Percentiles rank a stretch among this genome's conserved stretches.
Conservation (phyloP, 2,329 filamentous ascomycete genomes). For the Paraconiothyrium sp. region DNA sequence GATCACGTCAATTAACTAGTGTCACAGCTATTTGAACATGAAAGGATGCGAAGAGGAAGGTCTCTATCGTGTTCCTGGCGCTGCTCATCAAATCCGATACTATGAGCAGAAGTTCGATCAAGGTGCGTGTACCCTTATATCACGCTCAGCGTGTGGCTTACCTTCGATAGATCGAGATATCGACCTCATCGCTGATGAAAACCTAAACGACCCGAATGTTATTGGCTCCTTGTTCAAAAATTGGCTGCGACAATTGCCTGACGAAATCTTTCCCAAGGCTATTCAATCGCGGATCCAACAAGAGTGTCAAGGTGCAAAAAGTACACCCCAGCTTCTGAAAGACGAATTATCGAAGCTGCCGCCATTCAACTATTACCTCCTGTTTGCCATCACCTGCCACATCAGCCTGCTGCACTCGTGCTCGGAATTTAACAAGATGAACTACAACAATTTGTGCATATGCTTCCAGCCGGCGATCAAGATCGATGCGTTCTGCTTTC, state of each 20-base stretch:
- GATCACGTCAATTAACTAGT: slow-evolving; percentile 23
- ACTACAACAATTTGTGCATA: slow-evolving; percentile 93
- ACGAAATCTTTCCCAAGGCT: slow-evolving; percentile 88
- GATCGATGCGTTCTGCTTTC: slow-evolving; percentile 94
- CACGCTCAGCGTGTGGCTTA: slow-evolving; percentile 14
- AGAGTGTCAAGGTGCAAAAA: slow-evolving; percentile 80
- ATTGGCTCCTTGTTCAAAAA: slow-evolving; percentile 96
- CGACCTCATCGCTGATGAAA: slow-evolving; percentile 85
- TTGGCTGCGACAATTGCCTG: slow-evolving; percentile 93
- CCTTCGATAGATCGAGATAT: slow-evolving; percentile 76
- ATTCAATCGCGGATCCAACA: slow-evolving; percentile 82
- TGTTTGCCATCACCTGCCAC: slow-evolving; percentile 97
- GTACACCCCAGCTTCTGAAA: slow-evolving; percentile 84
- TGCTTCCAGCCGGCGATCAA: slow-evolving; percentile 98
- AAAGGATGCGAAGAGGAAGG: slow-evolving; percentile 94
- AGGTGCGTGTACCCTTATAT: slow-evolving; percentile 60
- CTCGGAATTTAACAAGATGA: slow-evolving; percentile 97
- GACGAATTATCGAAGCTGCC: slow-evolving; percentile 94
- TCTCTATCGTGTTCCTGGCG: slow-evolving; percentile 90
- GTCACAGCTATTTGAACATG: slow-evolving; percentile 81
- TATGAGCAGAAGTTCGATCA: slow-evolving; percentile 93
- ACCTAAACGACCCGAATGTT: slow-evolving; percentile 95
- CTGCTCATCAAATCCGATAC: slow-evolving; percentile 87
- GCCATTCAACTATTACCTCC: slow-evolving; percentile 95
- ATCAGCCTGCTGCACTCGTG: slow-evolving; percentile 90